These are phyloP conservation scores for Prinsepia uniflora DNA, from an alignment of 306 rosid genomes.

Conservation along the genomic window DNA sequence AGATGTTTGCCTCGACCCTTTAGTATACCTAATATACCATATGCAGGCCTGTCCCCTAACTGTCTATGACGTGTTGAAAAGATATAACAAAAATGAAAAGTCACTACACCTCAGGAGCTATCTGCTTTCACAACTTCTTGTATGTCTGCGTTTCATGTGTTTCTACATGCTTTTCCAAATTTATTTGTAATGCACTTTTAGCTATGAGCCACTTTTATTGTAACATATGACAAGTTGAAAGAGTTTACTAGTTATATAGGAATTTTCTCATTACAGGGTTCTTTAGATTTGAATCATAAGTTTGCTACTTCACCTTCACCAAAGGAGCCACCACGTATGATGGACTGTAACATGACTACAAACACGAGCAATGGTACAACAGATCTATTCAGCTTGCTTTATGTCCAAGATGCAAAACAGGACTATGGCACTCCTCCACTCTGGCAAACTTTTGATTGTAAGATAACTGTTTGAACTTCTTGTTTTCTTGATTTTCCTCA, in stretches of 20 bases:
- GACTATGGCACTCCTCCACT: slow-evolving; percentile 38
- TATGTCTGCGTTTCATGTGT: neutral
- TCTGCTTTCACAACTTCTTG: neutral
- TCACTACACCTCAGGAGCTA: neutral
- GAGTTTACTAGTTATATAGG: slow-evolving; percentile 4
- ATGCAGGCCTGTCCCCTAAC: neutral
- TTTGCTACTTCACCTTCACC: slow-evolving; percentile 24
- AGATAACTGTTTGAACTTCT: slow-evolving; percentile 14
- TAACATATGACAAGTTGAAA: neutral
- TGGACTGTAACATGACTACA: slow-evolving; percentile 34
- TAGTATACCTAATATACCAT: neutral
- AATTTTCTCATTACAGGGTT: slow-evolving; percentile 37
- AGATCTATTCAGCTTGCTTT: slow-evolving; percentile 41
- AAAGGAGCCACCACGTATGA: slow-evolving; percentile 29
- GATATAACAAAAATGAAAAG: neutral
- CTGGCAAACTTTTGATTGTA: slow-evolving; percentile 85
- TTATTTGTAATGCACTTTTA: neutral
- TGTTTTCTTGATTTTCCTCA: neutral
- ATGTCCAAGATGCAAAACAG: slow-evolving; percentile 32
- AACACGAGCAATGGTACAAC: slow-evolving; percentile 28
- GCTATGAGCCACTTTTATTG: neutral
- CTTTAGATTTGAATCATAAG: slow-evolving; percentile 38
- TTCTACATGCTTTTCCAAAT: neutral
- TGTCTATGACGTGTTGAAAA: neutral
- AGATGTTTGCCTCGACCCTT: neutral